Percentiles rank a stretch among this genome's conserved stretches.
phyloP scores from a whole-genome alignment of 441 rosid species.

The Bocquillonia castaneifolia region DNA sequence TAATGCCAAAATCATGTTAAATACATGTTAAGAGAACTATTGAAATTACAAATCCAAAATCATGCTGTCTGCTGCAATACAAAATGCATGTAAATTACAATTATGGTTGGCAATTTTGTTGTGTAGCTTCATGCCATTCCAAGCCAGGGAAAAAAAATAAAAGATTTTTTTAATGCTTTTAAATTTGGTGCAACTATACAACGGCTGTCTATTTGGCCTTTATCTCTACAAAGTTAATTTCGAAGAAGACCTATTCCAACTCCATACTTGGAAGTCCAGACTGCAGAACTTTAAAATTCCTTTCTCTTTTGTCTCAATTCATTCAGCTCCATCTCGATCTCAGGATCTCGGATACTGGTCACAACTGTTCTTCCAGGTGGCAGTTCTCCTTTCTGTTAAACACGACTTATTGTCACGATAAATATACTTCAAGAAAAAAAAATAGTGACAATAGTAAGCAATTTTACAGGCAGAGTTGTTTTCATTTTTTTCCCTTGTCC shows the following conservation, averaged over 20 bases:
- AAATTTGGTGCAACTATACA: slow-evolving; percentile 27
- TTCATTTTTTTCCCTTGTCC: neutral
- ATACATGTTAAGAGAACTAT: neutral
- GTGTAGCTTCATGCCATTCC: neutral
- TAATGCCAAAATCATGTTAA: neutral
- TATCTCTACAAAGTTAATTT: slow-evolving; percentile 19
- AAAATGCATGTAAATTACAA: slow-evolving; percentile 14
- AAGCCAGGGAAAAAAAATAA: neutral
- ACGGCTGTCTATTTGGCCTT: slow-evolving; percentile 23
- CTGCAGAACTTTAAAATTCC: slow-evolving; percentile 33
- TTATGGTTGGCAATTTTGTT: slow-evolving; percentile 6
- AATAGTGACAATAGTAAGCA: too few species aligned
- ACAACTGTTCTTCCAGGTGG: slow-evolving; percentile 56
- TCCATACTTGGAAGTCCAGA: slow-evolving; percentile 6
- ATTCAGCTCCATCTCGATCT: slow-evolving; percentile 63
- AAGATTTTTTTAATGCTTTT: neutral
- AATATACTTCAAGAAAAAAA: neutral
- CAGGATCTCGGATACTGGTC: slow-evolving; percentile 42
- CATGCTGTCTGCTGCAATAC: neutral
- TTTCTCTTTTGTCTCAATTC: slow-evolving; percentile 56
- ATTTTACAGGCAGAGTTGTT: neutral
- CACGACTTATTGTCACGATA: neutral
- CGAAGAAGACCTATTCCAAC: slow-evolving; percentile 7
- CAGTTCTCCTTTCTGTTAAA: slow-evolving; percentile 58
- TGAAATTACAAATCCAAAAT: neutral